These are phyloP conservation scores for Potentilla sterilis DNA, from an alignment of 306 rosid genomes.

Conservation along the genomic window DNA sequence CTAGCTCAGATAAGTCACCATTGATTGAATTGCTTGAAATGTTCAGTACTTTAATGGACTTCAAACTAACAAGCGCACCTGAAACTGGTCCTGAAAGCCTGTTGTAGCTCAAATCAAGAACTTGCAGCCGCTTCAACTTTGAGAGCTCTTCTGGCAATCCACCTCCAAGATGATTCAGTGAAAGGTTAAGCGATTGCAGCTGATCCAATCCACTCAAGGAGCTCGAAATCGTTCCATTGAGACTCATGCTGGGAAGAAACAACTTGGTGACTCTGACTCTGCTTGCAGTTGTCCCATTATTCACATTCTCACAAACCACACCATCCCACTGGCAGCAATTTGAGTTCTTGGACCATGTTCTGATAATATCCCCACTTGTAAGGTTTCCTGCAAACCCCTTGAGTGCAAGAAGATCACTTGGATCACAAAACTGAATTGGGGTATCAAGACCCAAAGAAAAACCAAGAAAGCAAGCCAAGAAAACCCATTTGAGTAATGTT, in stretches of 20 bases:
- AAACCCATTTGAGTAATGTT: conserved; percentile 40
- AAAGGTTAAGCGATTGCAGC: conserved; percentile 56
- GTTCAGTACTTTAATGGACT: conserved; percentile 51
- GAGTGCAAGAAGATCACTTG: conserved; percentile 53
- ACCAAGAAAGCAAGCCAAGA: conserved; percentile 47
- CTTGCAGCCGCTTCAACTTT: conserved; percentile 47
- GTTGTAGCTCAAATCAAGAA: conserved; percentile 72
- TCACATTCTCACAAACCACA: conserved; percentile 53
- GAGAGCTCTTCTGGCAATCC: conserved; percentile 55
- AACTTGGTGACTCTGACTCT: conserved; percentile 70
- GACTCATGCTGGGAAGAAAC: conserved; percentile 52
- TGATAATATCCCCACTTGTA: conserved; percentile 38
- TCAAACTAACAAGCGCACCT: conserved; percentile 46
- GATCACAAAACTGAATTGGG: conserved; percentile 42
- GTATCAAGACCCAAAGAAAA: conserved; percentile 37
- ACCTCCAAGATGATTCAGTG: conserved; percentile 58
- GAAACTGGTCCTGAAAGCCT: conserved; percentile 51
- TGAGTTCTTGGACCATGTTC: conserved; percentile 48
- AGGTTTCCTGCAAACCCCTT: conserved; percentile 64
- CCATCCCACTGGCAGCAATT: conserved; percentile 70
- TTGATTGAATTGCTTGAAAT: conserved; percentile 61
- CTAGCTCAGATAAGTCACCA: conserved; percentile 36
- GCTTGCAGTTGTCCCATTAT: conserved; percentile 27
- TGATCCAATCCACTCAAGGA: conserved; percentile 52
- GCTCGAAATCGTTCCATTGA: conserved; percentile 53